Percentiles rank a stretch among this genome's conserved stretches.
Conservation (phyloP, 441 rosid species). For the Metrosideros polymorpha region DNA sequence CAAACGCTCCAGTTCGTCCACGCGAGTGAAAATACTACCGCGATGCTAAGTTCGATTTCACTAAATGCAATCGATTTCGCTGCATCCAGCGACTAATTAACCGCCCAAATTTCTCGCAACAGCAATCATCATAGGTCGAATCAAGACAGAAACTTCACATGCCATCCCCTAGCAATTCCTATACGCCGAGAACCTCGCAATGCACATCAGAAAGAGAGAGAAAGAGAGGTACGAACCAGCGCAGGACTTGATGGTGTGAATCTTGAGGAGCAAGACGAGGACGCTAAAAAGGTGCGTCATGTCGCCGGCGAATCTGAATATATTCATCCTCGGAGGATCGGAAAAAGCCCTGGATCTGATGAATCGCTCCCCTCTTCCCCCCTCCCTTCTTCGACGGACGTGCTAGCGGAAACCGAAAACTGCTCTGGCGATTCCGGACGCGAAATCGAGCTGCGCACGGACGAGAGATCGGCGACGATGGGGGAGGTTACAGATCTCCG, state of each 20-base stretch:
- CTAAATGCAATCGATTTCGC: neutral
- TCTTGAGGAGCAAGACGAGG: slow-evolving; percentile 11
- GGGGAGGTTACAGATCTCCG: neutral
- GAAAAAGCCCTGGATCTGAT: neutral
- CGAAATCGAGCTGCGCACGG: neutral
- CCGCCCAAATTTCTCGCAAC: neutral
- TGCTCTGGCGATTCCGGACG: neutral
- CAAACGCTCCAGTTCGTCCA: neutral
- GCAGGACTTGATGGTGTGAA: slow-evolving; percentile 13
- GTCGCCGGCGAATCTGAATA: slow-evolving; percentile 6
- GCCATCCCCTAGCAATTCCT: neutral
- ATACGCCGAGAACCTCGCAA: neutral
- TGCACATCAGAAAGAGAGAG: neutral
- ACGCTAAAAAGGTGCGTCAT: slow-evolving; percentile 13
- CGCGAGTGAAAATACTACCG: neutral
- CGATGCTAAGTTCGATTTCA: neutral
- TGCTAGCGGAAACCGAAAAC: neutral
- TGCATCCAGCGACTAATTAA: neutral
- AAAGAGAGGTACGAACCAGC: slow-evolving; percentile 1
- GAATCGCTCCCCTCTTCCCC: neutral
- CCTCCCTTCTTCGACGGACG: neutral
- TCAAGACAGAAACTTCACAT: neutral
- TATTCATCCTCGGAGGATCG: slow-evolving; percentile 6
- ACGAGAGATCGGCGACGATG: too few relatives aligned
- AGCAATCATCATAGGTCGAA: neutral